Evolutionary conservation across 352 stramenopile species (phyloP).

Genomic region (Globisporangium solare): DNA sequence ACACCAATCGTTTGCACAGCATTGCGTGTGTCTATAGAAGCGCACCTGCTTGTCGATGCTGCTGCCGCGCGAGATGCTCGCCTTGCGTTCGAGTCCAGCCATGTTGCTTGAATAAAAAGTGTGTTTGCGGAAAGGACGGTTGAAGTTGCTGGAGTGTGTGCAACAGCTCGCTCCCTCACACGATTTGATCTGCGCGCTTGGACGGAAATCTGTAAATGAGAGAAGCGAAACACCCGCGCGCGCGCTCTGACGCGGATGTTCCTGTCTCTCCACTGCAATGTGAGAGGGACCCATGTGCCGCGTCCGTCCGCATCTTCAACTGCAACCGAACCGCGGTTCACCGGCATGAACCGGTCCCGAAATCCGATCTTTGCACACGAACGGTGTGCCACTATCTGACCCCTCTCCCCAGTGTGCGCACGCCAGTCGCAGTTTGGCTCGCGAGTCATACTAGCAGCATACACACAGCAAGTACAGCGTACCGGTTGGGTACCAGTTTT

Average conservation of each 20-base stretch:
- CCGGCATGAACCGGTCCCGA: no score
- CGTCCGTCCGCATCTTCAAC: constrained; percentile 1
- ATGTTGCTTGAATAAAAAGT: background rate
- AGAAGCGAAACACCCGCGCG: background rate
- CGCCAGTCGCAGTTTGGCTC: background rate
- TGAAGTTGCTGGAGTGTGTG: no score
- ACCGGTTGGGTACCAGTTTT: background rate
- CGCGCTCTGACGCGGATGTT: no score
- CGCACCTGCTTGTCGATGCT: constrained; percentile 16
- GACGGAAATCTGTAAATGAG: background rate
- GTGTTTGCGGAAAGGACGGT: background rate
- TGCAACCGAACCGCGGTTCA: background rate
- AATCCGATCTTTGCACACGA: no score
- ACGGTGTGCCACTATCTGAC: no score
- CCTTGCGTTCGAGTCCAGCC: constrained; percentile 9
- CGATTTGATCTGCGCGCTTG: constrained; percentile 4
- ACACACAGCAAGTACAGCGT: background rate
- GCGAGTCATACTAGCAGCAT: background rate
- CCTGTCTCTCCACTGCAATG: no score
- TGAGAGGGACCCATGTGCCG: no score
- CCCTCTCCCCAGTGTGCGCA: background rate
- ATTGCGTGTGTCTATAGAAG: no score
- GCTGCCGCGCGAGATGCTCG: constrained; percentile 13
- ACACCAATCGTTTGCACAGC: no score
- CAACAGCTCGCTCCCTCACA: no score